These are phyloP conservation scores for Ustilago shanxiensis DNA, from an alignment of 1,284 basidiomycete species.

Conservation along the genomic window DNA sequence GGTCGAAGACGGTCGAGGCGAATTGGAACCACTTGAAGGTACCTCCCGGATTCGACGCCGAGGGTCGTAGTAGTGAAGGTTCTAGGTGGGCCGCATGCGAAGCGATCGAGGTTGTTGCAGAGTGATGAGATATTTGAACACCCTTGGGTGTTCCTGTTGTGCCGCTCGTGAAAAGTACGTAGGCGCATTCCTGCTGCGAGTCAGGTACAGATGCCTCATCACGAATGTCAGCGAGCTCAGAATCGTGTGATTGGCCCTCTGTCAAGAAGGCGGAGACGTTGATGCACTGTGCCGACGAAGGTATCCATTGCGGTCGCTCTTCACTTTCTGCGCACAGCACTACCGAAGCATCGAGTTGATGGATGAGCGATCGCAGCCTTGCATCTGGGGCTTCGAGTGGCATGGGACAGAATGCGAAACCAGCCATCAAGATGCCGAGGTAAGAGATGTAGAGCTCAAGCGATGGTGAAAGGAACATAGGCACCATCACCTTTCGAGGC, in stretches of 20 bases:
- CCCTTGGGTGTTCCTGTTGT: conserved; percentile 24
- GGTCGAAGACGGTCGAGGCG: conserved; percentile 40
- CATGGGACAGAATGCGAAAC: conserved; percentile 28
- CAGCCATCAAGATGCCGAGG: conserved; percentile 20
- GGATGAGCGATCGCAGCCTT: conserved; percentile 5
- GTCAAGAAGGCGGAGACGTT: too few relatives aligned
- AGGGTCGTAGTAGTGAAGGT: conserved; percentile 7
- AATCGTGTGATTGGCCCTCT: too few relatives aligned
- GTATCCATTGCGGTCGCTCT: conserved; percentile 1
- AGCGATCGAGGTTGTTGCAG: conserved; percentile 20
- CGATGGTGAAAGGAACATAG: conserved; percentile 17
- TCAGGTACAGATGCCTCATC: neutral
- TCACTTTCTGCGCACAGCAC: conserved; percentile 2
- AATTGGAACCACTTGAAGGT: conserved; percentile 39
- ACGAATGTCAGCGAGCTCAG: neutral
- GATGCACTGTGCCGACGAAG: too few relatives aligned
- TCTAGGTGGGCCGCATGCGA: conserved; percentile 16
- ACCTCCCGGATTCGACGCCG: neutral
- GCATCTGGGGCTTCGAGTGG: conserved; percentile 18
- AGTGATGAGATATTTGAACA: conserved; percentile 23
- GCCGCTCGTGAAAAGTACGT: conserved; percentile 4
- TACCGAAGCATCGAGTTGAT: conserved; percentile 11
- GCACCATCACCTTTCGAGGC: conserved; percentile 14
- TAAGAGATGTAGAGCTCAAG: conserved; percentile 31
- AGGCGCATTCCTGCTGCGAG: conserved; percentile 16